A percentile compares a stretch with the other conserved stretches of the same genome.
These are phyloP conservation scores for Trichoderma semiorbis DNA, from an alignment of 2,329 filamentous ascomycete genomes.

Conservation along the genomic window DNA sequence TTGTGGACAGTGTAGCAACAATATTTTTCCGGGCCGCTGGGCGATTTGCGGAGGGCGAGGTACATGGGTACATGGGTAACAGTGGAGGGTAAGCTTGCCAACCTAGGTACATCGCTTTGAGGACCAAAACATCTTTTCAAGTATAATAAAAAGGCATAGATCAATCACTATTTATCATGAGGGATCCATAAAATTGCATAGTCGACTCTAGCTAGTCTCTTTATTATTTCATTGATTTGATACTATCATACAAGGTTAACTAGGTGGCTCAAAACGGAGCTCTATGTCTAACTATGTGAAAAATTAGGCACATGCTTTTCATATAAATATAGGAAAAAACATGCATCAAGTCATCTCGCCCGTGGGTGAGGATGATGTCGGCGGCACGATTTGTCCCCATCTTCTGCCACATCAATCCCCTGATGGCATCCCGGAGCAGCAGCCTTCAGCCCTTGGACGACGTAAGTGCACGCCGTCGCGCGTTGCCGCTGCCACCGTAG, in stretches of 20 bases:
- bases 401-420: background rate
- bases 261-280: conserved; percentile 6
- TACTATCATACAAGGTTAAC: background rate
- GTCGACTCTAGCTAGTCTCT: background rate
- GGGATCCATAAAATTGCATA: background rate
- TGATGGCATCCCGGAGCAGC: background rate
- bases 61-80: background rate
- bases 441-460: background rate
- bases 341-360: background rate
- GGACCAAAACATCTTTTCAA: background rate
- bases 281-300: conserved; percentile 14
- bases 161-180: background rate
- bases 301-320: background rate
- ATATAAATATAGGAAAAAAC: background rate
- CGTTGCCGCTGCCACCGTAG: background rate
- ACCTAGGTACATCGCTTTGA: no score
- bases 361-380: background rate
- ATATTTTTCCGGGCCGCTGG: conserved; percentile 16
- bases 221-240: background rate
- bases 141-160: background rate
- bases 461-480: background rate
- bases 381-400: background rate
- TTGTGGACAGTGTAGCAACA: conserved; percentile 9
- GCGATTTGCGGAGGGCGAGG: conserved; percentile 3
- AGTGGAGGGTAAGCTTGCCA: no score